These are phyloP conservation scores for Musa balbisiana DNA, from an alignment of 202 grass and related monocot species.

Conservation along the genomic window DNA sequence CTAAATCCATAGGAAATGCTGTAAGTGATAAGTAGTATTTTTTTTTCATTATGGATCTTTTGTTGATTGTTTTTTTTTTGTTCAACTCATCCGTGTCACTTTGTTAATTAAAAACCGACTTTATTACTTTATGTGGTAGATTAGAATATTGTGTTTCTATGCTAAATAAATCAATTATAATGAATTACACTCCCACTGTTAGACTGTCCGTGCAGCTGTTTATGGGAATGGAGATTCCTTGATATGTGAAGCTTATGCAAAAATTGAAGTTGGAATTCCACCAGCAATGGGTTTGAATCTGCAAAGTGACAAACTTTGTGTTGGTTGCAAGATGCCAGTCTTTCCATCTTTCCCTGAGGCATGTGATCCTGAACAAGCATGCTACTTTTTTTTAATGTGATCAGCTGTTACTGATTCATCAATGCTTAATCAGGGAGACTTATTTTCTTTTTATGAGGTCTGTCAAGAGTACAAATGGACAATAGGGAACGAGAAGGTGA, in stretches of 20 bases:
- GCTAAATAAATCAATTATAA: slow-evolving; percentile 18
- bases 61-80: slow-evolving; percentile 2
- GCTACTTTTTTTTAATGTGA: slow-evolving; percentile 14
- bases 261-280: slow-evolving; percentile 83
- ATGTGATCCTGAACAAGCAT: slow-evolving; percentile 16
- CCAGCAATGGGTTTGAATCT: slow-evolving; percentile 50
- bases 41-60: neutral
- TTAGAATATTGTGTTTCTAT: neutral
- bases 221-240: slow-evolving; percentile 60
- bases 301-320: slow-evolving; percentile 74
- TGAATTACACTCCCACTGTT: slow-evolving; percentile 31
- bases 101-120: neutral
- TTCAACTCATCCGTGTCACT: neutral
- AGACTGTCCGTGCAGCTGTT: slow-evolving; percentile 75
- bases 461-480: slow-evolving; percentile 90
- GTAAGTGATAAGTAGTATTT: slow-evolving; percentile 41
- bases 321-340: slow-evolving; percentile 85
- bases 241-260: slow-evolving; percentile 85
- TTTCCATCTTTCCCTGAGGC: slow-evolving; percentile 74
- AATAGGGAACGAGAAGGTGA: slow-evolving; percentile 66
- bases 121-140: no score
- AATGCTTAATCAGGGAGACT: slow-evolving; percentile 62
- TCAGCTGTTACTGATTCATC: slow-evolving; percentile 20
- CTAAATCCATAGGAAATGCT: slow-evolving; percentile 74
- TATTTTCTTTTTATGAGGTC: slow-evolving; percentile 85